Evolutionary conservation across 2,329 filamentous ascomycete species (phyloP).

Genomic region (Gliomastix tumulicola): DNA sequence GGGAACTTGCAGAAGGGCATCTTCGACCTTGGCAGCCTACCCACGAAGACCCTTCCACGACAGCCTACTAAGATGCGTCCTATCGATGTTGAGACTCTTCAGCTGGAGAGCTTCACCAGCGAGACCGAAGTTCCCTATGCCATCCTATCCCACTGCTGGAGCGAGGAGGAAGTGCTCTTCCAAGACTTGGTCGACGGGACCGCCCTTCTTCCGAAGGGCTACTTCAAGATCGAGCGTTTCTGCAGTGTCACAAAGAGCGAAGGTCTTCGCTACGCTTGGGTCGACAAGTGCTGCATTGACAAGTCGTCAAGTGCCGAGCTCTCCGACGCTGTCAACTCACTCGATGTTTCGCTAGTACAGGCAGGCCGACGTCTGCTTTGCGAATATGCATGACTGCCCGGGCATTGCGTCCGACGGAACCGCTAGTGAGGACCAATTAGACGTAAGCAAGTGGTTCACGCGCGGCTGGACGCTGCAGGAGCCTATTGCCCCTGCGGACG

Average conservation of each 20-base stretch:
- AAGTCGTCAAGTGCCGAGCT: conserved; percentile 15
- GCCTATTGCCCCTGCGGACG: conserved; percentile 40
- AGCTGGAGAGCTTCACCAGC: too few relatives aligned
- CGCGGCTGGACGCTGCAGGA: conserved; percentile 59
- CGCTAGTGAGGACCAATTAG: conserved; percentile 2
- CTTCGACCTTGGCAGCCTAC: too few relatives aligned
- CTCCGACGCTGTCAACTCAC: conserved; percentile 16
- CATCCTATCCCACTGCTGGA: conserved; percentile 27
- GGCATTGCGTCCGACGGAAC: conserved; percentile 4
- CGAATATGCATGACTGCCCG: conserved; percentile 7
- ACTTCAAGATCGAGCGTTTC: conserved; percentile 12
- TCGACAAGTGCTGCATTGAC: conserved; percentile 19
- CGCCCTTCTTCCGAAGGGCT: conserved; percentile 7
- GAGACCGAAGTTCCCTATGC: too few relatives aligned
- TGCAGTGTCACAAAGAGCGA: conserved; percentile 9
- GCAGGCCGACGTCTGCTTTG: conserved; percentile 11
- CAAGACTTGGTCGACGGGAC: conserved; percentile 11
- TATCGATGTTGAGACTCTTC: too few relatives aligned
- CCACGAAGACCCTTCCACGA: too few relatives aligned
- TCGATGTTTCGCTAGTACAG: conserved; percentile 16
- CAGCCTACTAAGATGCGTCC: too few relatives aligned
- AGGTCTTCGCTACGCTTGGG: conserved; percentile 14
- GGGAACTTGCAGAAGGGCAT: too few relatives aligned
- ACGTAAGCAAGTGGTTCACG: conserved; percentile 19
- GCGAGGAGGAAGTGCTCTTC: conserved; percentile 16